Percentiles rank a stretch among this genome's conserved stretches.
phyloP scores from a whole-genome alignment of 2,329 filamentous ascomycete genomes.

The Alternaria sp. region DNA sequence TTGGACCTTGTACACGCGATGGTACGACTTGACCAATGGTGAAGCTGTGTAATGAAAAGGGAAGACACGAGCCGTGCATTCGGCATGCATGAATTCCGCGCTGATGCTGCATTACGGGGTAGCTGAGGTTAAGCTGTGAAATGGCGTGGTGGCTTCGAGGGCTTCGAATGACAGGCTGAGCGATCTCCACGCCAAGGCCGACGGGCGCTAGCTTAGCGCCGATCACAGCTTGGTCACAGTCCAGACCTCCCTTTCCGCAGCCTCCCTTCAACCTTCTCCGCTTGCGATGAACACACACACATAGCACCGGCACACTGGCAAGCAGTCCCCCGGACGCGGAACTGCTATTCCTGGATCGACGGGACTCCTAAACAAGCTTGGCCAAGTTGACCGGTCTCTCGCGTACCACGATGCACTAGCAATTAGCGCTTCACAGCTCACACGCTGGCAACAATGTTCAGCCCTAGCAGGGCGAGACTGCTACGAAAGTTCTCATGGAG shows the following conservation, averaged over 20 bases:
- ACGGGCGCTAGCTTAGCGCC: conserved; percentile 5
- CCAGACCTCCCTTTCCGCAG: conserved; percentile 7
- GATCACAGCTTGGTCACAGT: conserved; percentile 1
- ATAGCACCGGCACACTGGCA: background rate
- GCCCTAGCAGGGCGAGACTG: background rate
- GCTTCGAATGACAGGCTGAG: conserved; percentile 2
- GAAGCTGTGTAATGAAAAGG: background rate
- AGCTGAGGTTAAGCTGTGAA: conserved; percentile 2
- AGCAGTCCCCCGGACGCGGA: background rate
- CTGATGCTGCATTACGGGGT: background rate
- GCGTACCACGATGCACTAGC: conserved; percentile 11
- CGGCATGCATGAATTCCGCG: background rate
- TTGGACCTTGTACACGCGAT: background rate
- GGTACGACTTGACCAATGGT: background rate
- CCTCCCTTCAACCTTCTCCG: background rate
- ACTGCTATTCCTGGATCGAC: conserved; percentile 8
- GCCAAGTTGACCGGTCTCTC: conserved; percentile 9
- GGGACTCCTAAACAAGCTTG: background rate
- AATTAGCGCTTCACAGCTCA: background rate
- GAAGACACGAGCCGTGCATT: background rate
- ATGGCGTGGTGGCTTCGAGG: background rate
- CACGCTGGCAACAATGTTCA: background rate
- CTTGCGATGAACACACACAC: background rate
- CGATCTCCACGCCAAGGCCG: conserved; percentile 1
- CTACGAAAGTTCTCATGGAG: background rate